Base-by-base conservation (phyloP, 83 land plant genomes). In the Isoetes engelmannii region DNA sequence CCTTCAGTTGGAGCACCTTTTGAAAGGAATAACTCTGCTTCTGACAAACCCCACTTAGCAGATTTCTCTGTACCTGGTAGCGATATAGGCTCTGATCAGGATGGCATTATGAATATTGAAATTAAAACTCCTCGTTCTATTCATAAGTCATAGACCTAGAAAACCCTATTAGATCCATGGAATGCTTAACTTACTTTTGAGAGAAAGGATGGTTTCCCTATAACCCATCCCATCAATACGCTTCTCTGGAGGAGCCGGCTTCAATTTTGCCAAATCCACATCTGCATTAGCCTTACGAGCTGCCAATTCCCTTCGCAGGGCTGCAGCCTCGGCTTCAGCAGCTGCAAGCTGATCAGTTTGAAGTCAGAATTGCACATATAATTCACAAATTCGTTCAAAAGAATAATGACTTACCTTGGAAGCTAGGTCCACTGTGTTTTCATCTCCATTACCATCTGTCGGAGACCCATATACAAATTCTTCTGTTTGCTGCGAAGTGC, bases 151-250 rank as follows among this genome's bases (percentile, higher is more conserved):
- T 62, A 62, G 43, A 10, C 43, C 10, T 47, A 62, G 7, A 28
- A 17, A 8, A 62, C 17, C 6, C n/a, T 5, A 10, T 62, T 4
- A 4, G 18, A 62, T 21, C 8, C 54, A n/a, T 51, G 55, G 62
- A 79, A 78, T 74, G 49, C 69, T 75, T 19, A 48, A 61, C 44
- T 81, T 65, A 41, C 75, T 71, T n/a, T 74, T 56, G 47, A 61
- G 68, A 51, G 82, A 64, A 44, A 81, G 75, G 45, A 81, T 63
- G 15, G 84, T 81, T 62, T 81, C 84, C 47, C 84, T 54, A 55
- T 72, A 81, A 43, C 84, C 84, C 53, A 71, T 74, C 67, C 84
- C 84, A 81, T 81, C 84, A 48, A 81, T 78, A 20, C 82, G 78
- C 57, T 81, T 74, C 45, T 74, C 82, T 9, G 84, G 84, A 50